phyloP scores from a whole-genome alignment of 768 basidiomycete genomes.

The Hebeloma cylindrosporum region DNA sequence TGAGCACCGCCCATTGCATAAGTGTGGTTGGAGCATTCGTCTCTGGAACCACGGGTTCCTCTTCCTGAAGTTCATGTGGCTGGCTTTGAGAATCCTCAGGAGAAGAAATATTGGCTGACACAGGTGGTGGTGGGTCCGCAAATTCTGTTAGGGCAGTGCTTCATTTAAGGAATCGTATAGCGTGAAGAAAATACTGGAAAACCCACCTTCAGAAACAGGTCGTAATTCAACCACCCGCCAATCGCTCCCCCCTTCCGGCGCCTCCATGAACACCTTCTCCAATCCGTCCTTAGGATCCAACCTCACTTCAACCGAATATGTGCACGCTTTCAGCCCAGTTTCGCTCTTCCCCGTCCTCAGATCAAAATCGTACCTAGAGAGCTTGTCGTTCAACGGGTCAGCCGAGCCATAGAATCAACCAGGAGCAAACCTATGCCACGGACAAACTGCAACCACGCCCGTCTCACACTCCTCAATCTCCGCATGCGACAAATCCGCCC shows the following conservation, averaged over 20 bases:
- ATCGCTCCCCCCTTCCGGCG: conserved; percentile 48
- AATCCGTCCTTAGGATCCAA: conserved; percentile 34
- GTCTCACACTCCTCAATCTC: conserved; percentile 71
- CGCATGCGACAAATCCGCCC: conserved; percentile 78
- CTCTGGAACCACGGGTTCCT: conserved; percentile 51
- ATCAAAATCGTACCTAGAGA: conserved; percentile 69
- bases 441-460: conserved; percentile 66
- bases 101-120: conserved; percentile 12
- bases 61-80: conserved; percentile 16
- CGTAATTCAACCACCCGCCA: conserved; percentile 70
- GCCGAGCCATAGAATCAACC: not conserved
- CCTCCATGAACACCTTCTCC: conserved; percentile 59
- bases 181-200: not conserved
- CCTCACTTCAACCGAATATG: conserved; percentile 58
- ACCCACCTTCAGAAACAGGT: conserved; percentile 69
- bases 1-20: conserved; percentile 76
- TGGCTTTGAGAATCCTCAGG: conserved; percentile 4
- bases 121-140: conserved; percentile 59
- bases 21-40: conserved; percentile 59
- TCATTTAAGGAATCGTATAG: not conserved
- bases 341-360: conserved; percentile 69
- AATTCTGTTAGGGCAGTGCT: conserved; percentile 43
- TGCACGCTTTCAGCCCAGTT: conserved; percentile 68
- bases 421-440: conserved; percentile 63
- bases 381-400: not conserved